phyloP scores from a whole-genome alignment of 768 basidiomycete genomes.

The Tricholoma furcatifolium region DNA sequence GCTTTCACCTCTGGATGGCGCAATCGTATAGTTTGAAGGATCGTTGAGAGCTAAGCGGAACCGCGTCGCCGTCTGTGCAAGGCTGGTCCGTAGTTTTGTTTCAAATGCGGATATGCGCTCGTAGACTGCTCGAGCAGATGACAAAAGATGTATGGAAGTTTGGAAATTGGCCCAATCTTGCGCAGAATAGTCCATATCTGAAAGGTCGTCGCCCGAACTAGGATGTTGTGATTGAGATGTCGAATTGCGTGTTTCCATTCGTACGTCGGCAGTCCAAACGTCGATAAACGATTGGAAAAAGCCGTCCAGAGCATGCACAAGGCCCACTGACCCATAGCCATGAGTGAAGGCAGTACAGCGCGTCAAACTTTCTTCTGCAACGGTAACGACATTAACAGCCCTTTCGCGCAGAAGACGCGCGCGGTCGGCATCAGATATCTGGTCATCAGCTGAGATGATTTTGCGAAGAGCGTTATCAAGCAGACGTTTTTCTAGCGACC shows the following conservation, averaged over 20 bases:
- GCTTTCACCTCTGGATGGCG: constrained; percentile 64
- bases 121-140: constrained; percentile 71
- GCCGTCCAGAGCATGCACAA: constrained; percentile 72
- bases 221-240: constrained; percentile 25
- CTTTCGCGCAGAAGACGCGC: constrained; percentile 74
- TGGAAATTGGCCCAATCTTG: constrained; percentile 92
- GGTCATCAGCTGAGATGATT: constrained; percentile 43
- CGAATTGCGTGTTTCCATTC: constrained; percentile 31
- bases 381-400: constrained; percentile 68
- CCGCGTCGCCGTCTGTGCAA: constrained; percentile 58
- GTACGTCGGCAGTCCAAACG: constrained; percentile 54
- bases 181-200: constrained; percentile 81
- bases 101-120: constrained; percentile 74
- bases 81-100: constrained; percentile 54
- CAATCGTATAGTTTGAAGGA: constrained; percentile 51
- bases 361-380: constrained; percentile 76
- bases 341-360: constrained; percentile 83
- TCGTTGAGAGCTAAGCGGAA: constrained; percentile 59
- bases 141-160: constrained; percentile 74
- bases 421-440: constrained; percentile 38
- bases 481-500: constrained; percentile 68
- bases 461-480: constrained; percentile 59
- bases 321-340: constrained; percentile 78
- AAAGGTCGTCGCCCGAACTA: constrained; percentile 59
- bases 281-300: constrained; percentile 73